Base-by-base conservation (phyloP, 169 alveolate species). In the Plasmodium billcollinsi region DNA sequence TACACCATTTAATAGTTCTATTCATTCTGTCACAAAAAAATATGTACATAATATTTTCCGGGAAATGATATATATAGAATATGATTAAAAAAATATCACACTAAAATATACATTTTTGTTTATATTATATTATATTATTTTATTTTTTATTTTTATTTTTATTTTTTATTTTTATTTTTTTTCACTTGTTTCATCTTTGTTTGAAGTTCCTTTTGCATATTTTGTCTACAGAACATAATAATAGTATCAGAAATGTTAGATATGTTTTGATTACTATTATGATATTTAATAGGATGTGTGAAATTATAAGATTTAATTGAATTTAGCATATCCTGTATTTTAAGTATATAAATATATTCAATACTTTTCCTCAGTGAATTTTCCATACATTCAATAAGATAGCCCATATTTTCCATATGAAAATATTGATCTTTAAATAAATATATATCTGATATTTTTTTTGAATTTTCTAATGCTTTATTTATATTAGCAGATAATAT, bases 391-490 rank as follows among this genome's bases (percentile, higher is more conserved):
- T 76, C 89, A 65, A 76, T 76, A 66, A 76, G 63, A 65, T 76
- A 65, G 0, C 89, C 89, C 76, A 76, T 76, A 69, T 76, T 76
- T 50, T 76, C 71, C 58, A 76, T 76, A 69, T 76, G 89, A 24
- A 65, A 76, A 65, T 11, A 76, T 65, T 76, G 63, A 43, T 76
- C 89, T 70, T 76, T 76, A 18, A 76, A 18, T 69, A 76, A 63
- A 76, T 76, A 50, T 12, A 76, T 39, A 56, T 76, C 52, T 54
- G 75, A 65, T 11, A 76, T 45, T 39, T 76, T 76, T 39, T 76
- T 76, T 14, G 89, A 69, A 11, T 66, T 76, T 76, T 76, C 89
- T 69, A 76, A 76, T 65, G 75, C 89, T 65, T 76, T 76, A 58
- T 76, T 76, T 39, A 76, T 66, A 39, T 74, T 65, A 56, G 72